Evolutionary conservation across 2,329 filamentous ascomycete genomes (phyloP).

Genomic region (Cladophialophora psammophila): DNA sequence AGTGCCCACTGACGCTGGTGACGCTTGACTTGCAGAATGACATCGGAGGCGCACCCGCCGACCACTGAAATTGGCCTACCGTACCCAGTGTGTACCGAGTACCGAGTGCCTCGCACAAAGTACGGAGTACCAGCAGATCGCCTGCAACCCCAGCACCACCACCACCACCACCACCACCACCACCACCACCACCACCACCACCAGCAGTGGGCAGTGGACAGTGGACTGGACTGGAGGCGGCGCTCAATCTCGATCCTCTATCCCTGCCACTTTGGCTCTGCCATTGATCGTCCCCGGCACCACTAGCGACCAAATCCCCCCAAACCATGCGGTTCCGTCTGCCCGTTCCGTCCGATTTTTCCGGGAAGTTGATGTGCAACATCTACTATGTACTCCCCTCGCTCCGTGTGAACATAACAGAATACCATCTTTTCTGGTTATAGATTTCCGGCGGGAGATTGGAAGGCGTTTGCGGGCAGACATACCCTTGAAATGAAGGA

Average conservation of each 20-base stretch:
- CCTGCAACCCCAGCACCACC: too few relatives aligned
- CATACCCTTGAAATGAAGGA: not conserved
- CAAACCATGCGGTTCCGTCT: not conserved
- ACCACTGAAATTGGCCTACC: not conserved
- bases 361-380: not conserved
- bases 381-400: too few relatives aligned
- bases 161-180: too few relatives aligned
- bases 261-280: constrained; percentile 1
- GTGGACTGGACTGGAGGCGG: not conserved
- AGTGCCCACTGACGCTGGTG: constrained; percentile 5
- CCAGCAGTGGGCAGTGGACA: not conserved
- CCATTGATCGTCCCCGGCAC: not conserved
- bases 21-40: constrained; percentile 21
- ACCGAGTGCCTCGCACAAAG: too few relatives aligned
- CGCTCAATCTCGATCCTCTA: constrained; percentile 1
- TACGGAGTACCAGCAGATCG: not conserved
- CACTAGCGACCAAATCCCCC: not conserved
- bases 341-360: not conserved
- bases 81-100: too few relatives aligned
- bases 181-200: too few relatives aligned
- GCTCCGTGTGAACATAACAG: not conserved
- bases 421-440: not conserved
- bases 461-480: not conserved
- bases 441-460: too few relatives aligned
- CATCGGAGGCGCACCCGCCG: not conserved